Base-by-base conservation (phyloP, 2,329 filamentous ascomycete species). In the Talaromyces funiculosus region DNA sequence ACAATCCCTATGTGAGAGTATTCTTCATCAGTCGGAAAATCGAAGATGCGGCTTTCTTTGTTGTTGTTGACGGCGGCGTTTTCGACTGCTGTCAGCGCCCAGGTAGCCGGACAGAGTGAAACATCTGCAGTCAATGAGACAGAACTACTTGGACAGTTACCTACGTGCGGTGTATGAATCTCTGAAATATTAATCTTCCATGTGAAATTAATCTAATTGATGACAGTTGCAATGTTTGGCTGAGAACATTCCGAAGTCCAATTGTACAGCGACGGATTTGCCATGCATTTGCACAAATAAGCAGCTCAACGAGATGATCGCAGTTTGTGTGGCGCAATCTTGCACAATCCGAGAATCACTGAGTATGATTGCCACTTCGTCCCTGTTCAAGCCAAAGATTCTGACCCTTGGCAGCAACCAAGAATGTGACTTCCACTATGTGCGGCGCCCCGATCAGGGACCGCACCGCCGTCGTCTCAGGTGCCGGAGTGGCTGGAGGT, bases 391-490 rank as follows among this genome's bases (percentile, higher is more conserved):
- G 45, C 16, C 26, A 12, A 40, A 38, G 18, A 18, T 31, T 24
- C 63, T 69, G 38, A 69, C 58, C 24, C n/a, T 20, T 8, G 24
- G 16, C 56, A 77, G 73, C 69, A 14, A 76, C 75, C 4, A 77
- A 80, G 64, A 79, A 80, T 62, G 67, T 72, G 53, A 79, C 77
- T 0, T 58, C 66, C 14, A 72, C 73, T 18, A 65, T 69, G 37
- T 81, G 78, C 58, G 67, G 70, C 31, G 72, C 71, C 2, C 75
- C 76, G 0, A 61, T 75, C 8, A 71, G 76, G 16, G 70, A 78
- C 62, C 69, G 68, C 47, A 71, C 68, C 6, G 65, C 67, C 3
- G 53, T 64, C 7, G 67, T 76, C 14, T 72, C 71, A 5, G 64
- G 3, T 33, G 45, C 45, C 20, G 45, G 45, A 2, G 7, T 51